Base-by-base conservation (phyloP, 2,329 filamentous ascomycete species). In the Cladosporium sp. region DNA sequence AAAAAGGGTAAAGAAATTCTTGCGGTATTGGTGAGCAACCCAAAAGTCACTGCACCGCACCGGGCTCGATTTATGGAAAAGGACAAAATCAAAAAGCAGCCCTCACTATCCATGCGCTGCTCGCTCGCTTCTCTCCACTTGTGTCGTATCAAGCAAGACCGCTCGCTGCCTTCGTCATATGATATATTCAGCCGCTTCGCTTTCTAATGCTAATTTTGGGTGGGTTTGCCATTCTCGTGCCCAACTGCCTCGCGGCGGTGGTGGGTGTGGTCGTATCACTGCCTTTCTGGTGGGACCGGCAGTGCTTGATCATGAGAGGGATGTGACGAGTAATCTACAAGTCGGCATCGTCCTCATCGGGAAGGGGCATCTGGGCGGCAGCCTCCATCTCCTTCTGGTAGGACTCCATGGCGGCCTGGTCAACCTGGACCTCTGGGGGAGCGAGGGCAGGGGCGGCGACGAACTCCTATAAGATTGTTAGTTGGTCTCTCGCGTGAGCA, bases 391-490 rank as follows among this genome's bases (percentile, higher is more conserved):
- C 95, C 82, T 90, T 84, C 81, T 90, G 84, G 86, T 96, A 96
- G 84, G 92, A 81, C 74, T 87, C 85, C 76, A 97, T 87, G 71
- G 96, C 89, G 65, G 85, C 86, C 82, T 91, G 87, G 83, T 98
- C 92, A 81, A 99, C 92, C 79, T 89, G 84, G 75, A 94, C 92
- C 80, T 95, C 94, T 69, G 95, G 93, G 74, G 95, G 95, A 73
- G 94, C 95, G 75, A 99, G 90, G 75, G 95, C 95, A 71, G 92
- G 92, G 70, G 92, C 93, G 76, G 95, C 95, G 76, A 98, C 94
- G 78, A 99, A 98, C 81, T 98, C 94, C 92, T 97, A 72, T 49
- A 38, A 34, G 28, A 15, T 36, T 60, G 64, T 78, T 72, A 80
- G 76, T 66, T 57, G 10, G n/a, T 14, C 32, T 41, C 10, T 41